Evolutionary conservation across 139 green algal species (phyloP), one percentile per base, ranked within the genome.

Genomic region (Chlorokybus atmophyticus): DNA sequence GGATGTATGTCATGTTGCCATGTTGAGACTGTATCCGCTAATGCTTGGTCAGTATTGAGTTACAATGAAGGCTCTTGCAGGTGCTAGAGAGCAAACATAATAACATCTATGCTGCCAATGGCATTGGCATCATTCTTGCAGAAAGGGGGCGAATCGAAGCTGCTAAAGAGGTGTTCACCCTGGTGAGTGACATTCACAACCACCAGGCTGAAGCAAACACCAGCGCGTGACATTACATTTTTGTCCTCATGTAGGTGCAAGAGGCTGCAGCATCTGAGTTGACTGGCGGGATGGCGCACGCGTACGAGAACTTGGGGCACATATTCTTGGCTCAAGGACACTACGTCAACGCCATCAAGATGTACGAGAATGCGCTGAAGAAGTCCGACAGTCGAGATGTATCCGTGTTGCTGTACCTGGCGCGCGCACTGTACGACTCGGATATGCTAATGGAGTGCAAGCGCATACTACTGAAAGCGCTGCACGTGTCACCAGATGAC

Each of bases 101-200:
- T 14, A 69, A 69, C 49, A 57, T 63, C 47, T 94, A 81, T 50
- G 86, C 86, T 1, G 86, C 82, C 26, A 91, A 94, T 39, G 86
- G 86, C 7, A 29, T 92, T 17, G 86, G 79, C 2, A 83, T 77
- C 7, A 75, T 85, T n/a, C 70, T 94, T 35, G 86, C 83, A 19
- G 85, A 93, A 66, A 40, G 76, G 32, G 85, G 83, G 2, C 59
- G 75, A 40, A 41, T 90, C 17, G 62, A 74, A 1, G 53, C 66
- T 3, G 84, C 84, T 4, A 75, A 81, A 30, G 78, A 89, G 39
- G 60, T 87, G 6, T 77, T 87, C 52, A 60, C 68, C 8, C 50
- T 70, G 64, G 57, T 65, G 35, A n/a, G 39, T 53, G 44, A n/a
- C n/a, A n/a, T n/a, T n/a, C n/a, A n/a, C n/a, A n/a, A n/a, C n/a